Conservation (phyloP, 371 early-diverging fungal species). For the Batkoa obscura region DNA sequence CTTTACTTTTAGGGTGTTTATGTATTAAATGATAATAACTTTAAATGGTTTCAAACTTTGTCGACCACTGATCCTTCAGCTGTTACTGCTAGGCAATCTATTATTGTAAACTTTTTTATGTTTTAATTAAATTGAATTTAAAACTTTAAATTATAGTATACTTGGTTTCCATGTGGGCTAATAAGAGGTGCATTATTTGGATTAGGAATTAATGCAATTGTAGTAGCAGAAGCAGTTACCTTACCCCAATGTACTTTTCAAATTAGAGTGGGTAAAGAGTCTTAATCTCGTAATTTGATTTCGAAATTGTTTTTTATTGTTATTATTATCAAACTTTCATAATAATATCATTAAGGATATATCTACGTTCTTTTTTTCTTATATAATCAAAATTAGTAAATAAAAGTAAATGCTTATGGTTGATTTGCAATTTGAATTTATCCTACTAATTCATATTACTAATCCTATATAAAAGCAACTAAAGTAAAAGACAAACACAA, state of each 20-base stretch:
- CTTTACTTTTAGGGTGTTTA: slow-evolving; percentile 64
- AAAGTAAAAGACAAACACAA: no score
- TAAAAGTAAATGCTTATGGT: no score
- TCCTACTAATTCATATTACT: no score
- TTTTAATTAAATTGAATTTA: not conserved
- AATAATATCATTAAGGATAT: no score
- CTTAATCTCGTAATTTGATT: not conserved
- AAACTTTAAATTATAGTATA: slow-evolving; percentile 29
- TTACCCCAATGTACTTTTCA: slow-evolving; percentile 58
- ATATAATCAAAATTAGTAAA: no score
- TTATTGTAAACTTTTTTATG: slow-evolving; percentile 30
- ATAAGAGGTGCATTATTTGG: slow-evolving; percentile 81
- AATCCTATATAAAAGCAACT: no score
- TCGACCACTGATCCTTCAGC: slow-evolving; percentile 51
- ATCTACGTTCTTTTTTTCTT: no score
- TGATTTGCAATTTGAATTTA: no score
- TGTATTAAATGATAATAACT: slow-evolving; percentile 91
- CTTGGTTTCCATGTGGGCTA: slow-evolving; percentile 89
- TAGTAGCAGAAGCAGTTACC: slow-evolving; percentile 67
- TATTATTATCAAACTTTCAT: no score
- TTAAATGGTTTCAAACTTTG: slow-evolving; percentile 83
- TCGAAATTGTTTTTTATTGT: no score
- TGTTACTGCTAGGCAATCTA: slow-evolving; percentile 58
- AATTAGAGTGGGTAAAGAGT: not conserved
- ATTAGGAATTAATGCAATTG: slow-evolving; percentile 68